Conservation (phyloP, 2,329 filamentous ascomycete genomes). For the Gnomoniopsis smithogilvyi region DNA sequence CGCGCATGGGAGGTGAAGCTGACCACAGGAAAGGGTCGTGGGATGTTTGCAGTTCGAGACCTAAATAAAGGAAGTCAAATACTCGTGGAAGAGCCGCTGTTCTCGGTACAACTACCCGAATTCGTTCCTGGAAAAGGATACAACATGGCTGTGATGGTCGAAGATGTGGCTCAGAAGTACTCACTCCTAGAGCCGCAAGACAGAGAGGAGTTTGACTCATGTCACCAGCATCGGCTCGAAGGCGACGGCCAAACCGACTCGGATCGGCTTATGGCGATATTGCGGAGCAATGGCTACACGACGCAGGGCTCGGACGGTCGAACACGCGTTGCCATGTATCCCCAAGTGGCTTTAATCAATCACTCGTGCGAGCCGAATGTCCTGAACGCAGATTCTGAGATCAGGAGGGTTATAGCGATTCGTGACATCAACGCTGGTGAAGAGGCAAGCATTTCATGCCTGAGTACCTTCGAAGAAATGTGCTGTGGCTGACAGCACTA, state of each 20-base stretch:
- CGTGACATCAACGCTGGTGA: slow-evolving; percentile 30
- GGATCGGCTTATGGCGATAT: slow-evolving; percentile 25
- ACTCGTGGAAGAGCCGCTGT: slow-evolving; percentile 33
- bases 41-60: slow-evolving; percentile 31
- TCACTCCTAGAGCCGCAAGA: slow-evolving; percentile 22
- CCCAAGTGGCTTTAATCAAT: slow-evolving; percentile 32
- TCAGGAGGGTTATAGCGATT: slow-evolving; percentile 28
- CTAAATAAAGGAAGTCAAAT: slow-evolving; percentile 36
- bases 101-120: slow-evolving; percentile 25
- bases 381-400: slow-evolving; percentile 23
- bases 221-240: slow-evolving; percentile 23
- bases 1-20: slow-evolving; percentile 30
- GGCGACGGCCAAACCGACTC: slow-evolving; percentile 20
- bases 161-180: slow-evolving; percentile 23
- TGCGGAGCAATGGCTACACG: slow-evolving; percentile 37
- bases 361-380: slow-evolving; percentile 36
- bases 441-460: slow-evolving; percentile 24
- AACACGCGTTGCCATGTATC: slow-evolving; percentile 30
- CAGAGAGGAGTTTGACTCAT: slow-evolving; percentile 25
- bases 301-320: slow-evolving; percentile 14
- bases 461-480: neutral
- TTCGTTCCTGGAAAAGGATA: slow-evolving; percentile 29
- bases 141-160: slow-evolving; percentile 29
- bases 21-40: slow-evolving; percentile 36
- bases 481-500: neutral